A percentile compares a stretch with the other conserved stretches of the same genome.
Evolutionary conservation across 352 stramenopile genomes (phyloP).

Genomic region (Phytophthora macrochlamydospora): DNA sequence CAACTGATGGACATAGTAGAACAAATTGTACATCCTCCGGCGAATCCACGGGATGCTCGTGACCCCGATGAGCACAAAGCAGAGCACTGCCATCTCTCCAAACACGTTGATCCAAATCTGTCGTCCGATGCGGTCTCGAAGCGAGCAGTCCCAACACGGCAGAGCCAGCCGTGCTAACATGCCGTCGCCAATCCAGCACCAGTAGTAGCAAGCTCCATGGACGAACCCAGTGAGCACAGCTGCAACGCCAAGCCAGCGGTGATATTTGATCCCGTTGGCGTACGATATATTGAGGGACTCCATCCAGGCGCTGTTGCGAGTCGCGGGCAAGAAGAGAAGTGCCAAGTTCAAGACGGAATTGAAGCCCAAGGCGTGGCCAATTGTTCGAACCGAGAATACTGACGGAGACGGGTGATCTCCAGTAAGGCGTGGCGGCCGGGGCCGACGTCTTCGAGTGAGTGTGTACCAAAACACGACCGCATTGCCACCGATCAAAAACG

Average conservation of each 20-base stretch:
- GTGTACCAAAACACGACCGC: conserved; percentile 36
- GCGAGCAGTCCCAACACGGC: conserved; percentile 49
- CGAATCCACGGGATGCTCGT: conserved; percentile 49
- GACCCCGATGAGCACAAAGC: conserved; percentile 43
- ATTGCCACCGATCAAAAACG: conserved; percentile 31
- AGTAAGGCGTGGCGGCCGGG: background rate
- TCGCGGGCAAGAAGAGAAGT: conserved; percentile 49
- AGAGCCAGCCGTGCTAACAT: conserved; percentile 29
- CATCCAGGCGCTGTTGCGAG: conserved; percentile 55
- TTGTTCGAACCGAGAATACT: conserved; percentile 7
- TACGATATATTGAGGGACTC: conserved; percentile 57
- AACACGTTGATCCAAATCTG: conserved; percentile 58
- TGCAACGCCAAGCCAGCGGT: conserved; percentile 48
- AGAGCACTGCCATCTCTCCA: conserved; percentile 42
- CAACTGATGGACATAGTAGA: conserved; percentile 56
- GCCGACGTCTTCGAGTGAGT: conserved; percentile 6
- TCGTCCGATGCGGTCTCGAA: conserved; percentile 22
- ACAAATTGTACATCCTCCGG: conserved; percentile 41
- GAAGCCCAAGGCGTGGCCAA: conserved; percentile 36
- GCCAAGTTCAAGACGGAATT: conserved; percentile 46
- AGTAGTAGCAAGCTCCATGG: conserved; percentile 42
- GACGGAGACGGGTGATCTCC: conserved; percentile 3
- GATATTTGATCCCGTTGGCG: conserved; percentile 52
- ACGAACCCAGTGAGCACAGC: conserved; percentile 38
- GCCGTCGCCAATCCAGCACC: conserved; percentile 26